These are phyloP conservation scores for Linnemannia zychae DNA, from an alignment of 192 early-diverging fungal genomes.

Conservation along the genomic window DNA sequence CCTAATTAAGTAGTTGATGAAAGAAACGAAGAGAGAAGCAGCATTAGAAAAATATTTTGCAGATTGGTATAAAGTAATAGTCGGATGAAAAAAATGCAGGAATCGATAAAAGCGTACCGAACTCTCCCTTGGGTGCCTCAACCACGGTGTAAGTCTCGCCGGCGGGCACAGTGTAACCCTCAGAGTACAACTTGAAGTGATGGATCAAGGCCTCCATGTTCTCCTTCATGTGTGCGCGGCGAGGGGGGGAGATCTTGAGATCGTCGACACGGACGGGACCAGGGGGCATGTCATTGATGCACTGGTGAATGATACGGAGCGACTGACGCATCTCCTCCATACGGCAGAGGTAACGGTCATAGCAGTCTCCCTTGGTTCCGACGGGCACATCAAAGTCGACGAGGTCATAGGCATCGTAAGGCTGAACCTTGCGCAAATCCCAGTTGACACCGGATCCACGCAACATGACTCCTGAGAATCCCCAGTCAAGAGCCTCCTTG, in stretches of 20 bases:
- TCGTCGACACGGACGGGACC: slow-evolving; percentile 97
- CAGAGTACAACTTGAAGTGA: slow-evolving; percentile 99
- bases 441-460: slow-evolving; percentile 94
- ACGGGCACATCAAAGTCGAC: slow-evolving; percentile 98
- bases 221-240: slow-evolving; percentile 95
- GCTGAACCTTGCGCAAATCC: slow-evolving; percentile 94
- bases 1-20: background rate
- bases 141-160: slow-evolving; percentile 98
- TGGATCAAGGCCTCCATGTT: slow-evolving; percentile 99
- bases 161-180: slow-evolving; percentile 96
- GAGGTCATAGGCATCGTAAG: slow-evolving; percentile 96
- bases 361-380: slow-evolving; percentile 95
- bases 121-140: slow-evolving; percentile 99
- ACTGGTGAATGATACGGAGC: slow-evolving; percentile 95
- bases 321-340: slow-evolving; percentile 99
- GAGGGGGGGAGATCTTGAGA: slow-evolving; percentile 96
- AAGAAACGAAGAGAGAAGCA: background rate
- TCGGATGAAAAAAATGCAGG: background rate
- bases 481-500: slow-evolving; percentile 91
- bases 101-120: slow-evolving; percentile 68
- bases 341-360: slow-evolving; percentile 96
- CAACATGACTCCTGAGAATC: slow-evolving; percentile 96
- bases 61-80: background rate
- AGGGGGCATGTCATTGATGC: slow-evolving; percentile 95
- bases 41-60: background rate